Base-by-base conservation (phyloP, 2,329 filamentous ascomycete genomes). In the Nemania diffusa region DNA sequence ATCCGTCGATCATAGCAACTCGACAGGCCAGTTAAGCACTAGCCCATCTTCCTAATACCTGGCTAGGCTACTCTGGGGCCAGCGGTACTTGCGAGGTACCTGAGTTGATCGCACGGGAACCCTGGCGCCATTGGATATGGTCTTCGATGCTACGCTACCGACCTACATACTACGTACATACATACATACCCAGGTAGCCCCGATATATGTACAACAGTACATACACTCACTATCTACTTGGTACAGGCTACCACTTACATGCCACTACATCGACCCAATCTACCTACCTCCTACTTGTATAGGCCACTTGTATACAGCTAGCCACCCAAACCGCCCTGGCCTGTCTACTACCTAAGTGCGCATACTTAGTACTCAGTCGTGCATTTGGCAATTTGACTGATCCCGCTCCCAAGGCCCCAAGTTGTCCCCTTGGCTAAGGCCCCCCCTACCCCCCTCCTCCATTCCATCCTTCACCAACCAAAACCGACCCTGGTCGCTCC, bases 1-100 rank as follows among this genome's bases (percentile, higher is more conserved):
- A 64, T 61, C 61, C 48, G 67, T 69, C 44, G 67, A 69, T 69
- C 63, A 66, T 53, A 53, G 51, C 58, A 40, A 57, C 48, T 65
- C 62, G 48, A 59, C 51, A 65, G 66, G 62, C 52, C 26, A 22
- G 61, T 58, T 26, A 57, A 55, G 53, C 56, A 59, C 53, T 57
- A 34, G 26, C 51, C 46, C 27, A 22, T 44, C 26, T 17, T 51
- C 51, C 51, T 37, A 8, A 17, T 51, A 22, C 51, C 48, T 37
- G 15, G 22, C 27, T 26, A 7, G n/a, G 37, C 44, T 53, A 17
- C 32, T 22, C 59, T 46, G 51, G 34, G 15, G 9, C 46, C 13
- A 11, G 29, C 20, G 62, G 65, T 68, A 68, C 65, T 53, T 62
- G 22, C 7, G 24, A 61, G 62, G 62, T 68, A 68, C 65, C 44